Base-by-base conservation (phyloP, 768 basidiomycete species). In the Lyophyllum shimeji region DNA sequence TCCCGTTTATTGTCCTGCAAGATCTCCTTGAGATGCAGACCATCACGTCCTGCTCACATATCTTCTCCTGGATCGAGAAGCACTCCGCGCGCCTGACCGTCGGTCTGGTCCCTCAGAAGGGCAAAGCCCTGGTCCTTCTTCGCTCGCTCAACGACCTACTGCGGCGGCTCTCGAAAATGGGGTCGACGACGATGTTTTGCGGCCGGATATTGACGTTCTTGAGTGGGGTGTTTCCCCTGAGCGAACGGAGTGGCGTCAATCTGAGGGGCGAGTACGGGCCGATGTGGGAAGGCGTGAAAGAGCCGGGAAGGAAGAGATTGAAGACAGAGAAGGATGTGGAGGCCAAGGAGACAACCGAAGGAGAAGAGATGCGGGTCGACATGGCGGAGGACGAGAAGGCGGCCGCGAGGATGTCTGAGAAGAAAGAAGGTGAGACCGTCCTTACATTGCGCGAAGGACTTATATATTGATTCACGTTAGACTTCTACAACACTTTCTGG, bases 191-290 rank as follows among this genome's bases (percentile, higher is more conserved):
- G 20, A 83, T 88, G 61, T 93, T 97, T 70, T 92, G 90, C 63
- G 95, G 94, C 4, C 83, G 93, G 1, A 95, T 97, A 66, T 76
- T 94, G 67, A 88, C 89, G 1, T 95, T 95, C 69, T 73, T 96
- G 48, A 90, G 89, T 56, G 83, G 82, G 1, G 90, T 93, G 1
- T 96, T 94, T 67, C 90, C 92, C 6, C 71, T 97, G 8, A 90
- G 90, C 2, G 94, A 96, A 69, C 76, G 93, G 48, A 94, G 92
- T 67, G 93, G 94, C 29, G 94, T 96, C 31, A 97, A 97, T 69
- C 71, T 96, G 59, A 77, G 94, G 29, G 94, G 94, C 55, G 90
- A 95, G 71, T 93, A 88, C 67, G 85, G 92, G 0, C 85, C 90
- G 9, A 73, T 77, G 21, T 91, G 90, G 90, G 86, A 91, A 56